These are phyloP conservation scores for Fistulifera solaris DNA, from an alignment of 108 stramenopile genomes.

Conservation along the genomic window DNA sequence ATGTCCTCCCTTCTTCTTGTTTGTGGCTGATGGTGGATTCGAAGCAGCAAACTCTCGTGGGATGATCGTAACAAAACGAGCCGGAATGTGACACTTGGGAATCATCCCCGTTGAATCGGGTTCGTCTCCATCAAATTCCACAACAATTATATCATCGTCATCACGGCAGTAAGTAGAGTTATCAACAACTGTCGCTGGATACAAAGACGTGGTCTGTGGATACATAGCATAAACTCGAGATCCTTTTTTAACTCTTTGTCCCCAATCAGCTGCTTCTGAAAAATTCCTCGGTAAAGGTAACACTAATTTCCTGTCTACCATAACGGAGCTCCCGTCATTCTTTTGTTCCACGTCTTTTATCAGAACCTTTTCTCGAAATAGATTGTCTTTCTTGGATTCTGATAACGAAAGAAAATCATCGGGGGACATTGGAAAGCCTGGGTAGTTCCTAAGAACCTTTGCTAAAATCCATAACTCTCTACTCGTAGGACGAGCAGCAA, in stretches of 20 bases:
- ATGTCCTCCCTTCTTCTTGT: background rate
- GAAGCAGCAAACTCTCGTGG: slow-evolving; percentile 52
- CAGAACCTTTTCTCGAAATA: slow-evolving; percentile 50
- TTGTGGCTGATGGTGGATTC: slow-evolving; percentile 5
- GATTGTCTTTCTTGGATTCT: slow-evolving; percentile 36
- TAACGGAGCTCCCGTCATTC: slow-evolving; percentile 18
- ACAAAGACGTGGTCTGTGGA: slow-evolving; percentile 62
- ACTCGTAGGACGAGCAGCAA: slow-evolving; percentile 44
- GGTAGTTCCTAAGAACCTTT: slow-evolving; percentile 46
- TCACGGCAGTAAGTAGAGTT: slow-evolving; percentile 59
- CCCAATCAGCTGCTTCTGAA: slow-evolving; percentile 63
- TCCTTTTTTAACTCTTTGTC: slow-evolving; percentile 34
- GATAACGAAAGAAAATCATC: slow-evolving; percentile 42
- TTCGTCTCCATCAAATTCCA: slow-evolving; percentile 75
- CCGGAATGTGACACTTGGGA: slow-evolving; percentile 54
- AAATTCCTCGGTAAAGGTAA: slow-evolving; percentile 54
- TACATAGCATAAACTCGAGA: slow-evolving; percentile 70
- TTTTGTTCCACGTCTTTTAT: slow-evolving; percentile 63
- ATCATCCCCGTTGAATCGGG: slow-evolving; percentile 26
- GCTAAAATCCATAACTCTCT: slow-evolving; percentile 69
- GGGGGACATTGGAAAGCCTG: slow-evolving; percentile 16
- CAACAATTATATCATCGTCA: slow-evolving; percentile 73
- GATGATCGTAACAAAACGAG: slow-evolving; percentile 60
- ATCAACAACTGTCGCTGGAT: slow-evolving; percentile 64
- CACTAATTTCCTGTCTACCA: slow-evolving; percentile 34